Base-by-base conservation (phyloP, 1,284 basidiomycete genomes). In the Mixia osmundae region DNA sequence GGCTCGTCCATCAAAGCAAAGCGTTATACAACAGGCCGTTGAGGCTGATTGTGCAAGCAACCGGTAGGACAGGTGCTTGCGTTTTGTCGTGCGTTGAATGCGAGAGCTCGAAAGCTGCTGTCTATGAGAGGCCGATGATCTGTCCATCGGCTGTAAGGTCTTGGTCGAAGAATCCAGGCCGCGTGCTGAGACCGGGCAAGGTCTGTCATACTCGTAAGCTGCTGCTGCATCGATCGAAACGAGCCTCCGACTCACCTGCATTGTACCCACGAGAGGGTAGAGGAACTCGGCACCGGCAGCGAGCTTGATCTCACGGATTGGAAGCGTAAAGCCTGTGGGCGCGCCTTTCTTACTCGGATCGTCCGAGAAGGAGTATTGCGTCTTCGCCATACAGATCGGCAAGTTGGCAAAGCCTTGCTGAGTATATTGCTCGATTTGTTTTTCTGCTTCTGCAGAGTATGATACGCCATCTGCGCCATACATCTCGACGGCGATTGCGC, bases 211-310 rank as follows among this genome's bases (percentile, higher is more conserved):
- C 83, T 78, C 12, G 43, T 43, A n/a, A 42, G 28, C 11, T 40
- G 25, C 10, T 18, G 28, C 8, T 24, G 25, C n/a, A 21, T 7
- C n/a, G 29, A 18, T 8, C 16, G 20, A 15, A 42, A 3, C 22
- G 12, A 37, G 15, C 20, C 25, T 35, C 12, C 25, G 35, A 30
- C 35, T 22, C 15, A 33, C 27, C 27, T 33, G 38, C 21, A 38
- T 40, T 16, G 25, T 39, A 34, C 80, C 80, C 25, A 85, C 69
- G 44, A 95, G 69, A 25, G 87, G 87, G 59, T 91, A 94, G 45
- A 97, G 61, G 69, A 99, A 91, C 23, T 80, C 79, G 36, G 89
- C 87, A 31, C 89, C 91, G 4, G 83, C 89, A 10, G 79, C 78
- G 18, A 91, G 63, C 40, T 79, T 67, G 36, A 94, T 79, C 42